Percentiles rank a stretch among this genome's conserved stretches.
Conservation (phyloP, 1,139 yeast species). For the Hemisphaericaspora subhashii region DNA sequence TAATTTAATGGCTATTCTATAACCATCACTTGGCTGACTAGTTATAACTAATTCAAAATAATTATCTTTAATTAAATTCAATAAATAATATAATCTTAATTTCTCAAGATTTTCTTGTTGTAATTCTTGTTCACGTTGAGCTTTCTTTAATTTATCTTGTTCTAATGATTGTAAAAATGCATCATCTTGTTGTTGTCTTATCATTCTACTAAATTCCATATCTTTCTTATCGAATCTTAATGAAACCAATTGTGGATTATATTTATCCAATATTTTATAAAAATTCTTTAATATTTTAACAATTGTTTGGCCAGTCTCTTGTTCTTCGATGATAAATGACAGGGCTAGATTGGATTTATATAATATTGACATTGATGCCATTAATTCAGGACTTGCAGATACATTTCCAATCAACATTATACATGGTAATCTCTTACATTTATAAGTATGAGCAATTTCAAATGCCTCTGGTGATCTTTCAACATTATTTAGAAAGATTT, state of each 20-base stretch:
- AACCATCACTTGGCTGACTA: constrained; percentile 12
- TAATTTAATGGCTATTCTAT: constrained; percentile 38
- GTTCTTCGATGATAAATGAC: constrained; percentile 21
- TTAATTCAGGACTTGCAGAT: constrained; percentile 47
- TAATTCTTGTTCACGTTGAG: constrained; percentile 30
- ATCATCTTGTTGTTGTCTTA: constrained; percentile 58
- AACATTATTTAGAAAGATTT: constrained; percentile 42
- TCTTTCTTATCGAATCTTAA: constrained; percentile 54
- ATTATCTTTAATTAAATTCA: constrained; percentile 14
- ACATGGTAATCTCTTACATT: constrained; percentile 42
- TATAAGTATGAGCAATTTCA: constrained; percentile 50
- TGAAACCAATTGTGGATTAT: constrained; percentile 53
- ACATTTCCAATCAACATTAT: constrained; percentile 50
- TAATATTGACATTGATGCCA: constrained; percentile 55
- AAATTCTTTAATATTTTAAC: constrained; percentile 36
- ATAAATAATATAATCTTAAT: constrained; percentile 17
- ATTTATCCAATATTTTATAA: constrained; percentile 36
- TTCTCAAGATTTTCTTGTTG: constrained; percentile 15
- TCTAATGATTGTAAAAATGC: constrained; percentile 54
- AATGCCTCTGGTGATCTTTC: constrained; percentile 48
- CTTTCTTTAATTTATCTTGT: constrained; percentile 41
- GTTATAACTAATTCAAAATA: constrained; percentile 16
- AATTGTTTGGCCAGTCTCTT: constrained; percentile 20
- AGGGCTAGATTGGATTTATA: constrained; percentile 38
- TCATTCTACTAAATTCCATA: constrained; percentile 47